Conservation (phyloP, 169 alveolate genomes). For the Plasmodium sp. region DNA sequence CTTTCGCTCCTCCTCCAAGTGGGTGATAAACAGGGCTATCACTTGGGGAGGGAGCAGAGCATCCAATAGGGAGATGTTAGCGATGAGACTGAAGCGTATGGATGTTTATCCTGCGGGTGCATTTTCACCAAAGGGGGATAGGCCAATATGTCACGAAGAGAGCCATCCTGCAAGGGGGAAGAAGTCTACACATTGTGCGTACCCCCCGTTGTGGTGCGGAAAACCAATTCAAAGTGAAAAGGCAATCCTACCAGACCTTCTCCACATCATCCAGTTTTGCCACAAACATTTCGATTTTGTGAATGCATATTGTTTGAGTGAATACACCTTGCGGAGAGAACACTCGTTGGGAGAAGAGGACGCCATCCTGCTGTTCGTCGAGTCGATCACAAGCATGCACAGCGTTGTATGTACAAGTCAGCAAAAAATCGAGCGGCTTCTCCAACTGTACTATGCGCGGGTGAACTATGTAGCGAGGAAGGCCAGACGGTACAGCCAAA, state of each 20-base stretch:
- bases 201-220: neutral
- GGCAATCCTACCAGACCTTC: slow-evolving; percentile 5
- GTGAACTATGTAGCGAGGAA: neutral
- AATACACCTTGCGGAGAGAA: slow-evolving; percentile 1
- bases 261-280: slow-evolving; percentile 1
- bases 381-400: slow-evolving; percentile 10
- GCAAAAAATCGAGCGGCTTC: neutral
- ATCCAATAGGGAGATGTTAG: neutral
- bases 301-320: slow-evolving; percentile 27
- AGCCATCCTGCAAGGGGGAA: neutral
- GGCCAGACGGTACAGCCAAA: neutral
- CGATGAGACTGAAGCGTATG: neutral
- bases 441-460: slow-evolving; percentile 10
- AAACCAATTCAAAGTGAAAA: neutral
- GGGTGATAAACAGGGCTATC: neutral
- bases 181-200: neutral
- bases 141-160: neutral
- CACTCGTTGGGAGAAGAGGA: slow-evolving; percentile 13
- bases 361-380: slow-evolving; percentile 1
- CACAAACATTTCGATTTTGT: slow-evolving; percentile 10
- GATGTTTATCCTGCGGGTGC: neutral
- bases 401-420: neutral
- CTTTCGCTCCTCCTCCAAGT: neutral
- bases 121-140: neutral
- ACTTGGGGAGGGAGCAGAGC: neutral